Base-by-base conservation (phyloP, 306 rosid genomes). In the Cucumis melo region DNA sequence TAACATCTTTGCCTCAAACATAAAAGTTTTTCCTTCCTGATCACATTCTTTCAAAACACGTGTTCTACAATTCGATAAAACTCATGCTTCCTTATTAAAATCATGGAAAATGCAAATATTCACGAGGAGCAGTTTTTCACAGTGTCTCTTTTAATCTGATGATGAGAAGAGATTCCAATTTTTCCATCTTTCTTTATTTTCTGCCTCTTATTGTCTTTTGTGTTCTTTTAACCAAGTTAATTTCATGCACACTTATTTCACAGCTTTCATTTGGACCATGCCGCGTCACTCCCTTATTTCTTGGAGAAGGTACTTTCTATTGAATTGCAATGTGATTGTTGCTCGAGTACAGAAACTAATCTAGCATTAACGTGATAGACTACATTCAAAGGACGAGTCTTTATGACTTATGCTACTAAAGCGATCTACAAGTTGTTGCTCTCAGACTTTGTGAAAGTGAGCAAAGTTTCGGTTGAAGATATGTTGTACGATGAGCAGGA, bases 341-440 rank as follows among this genome's bases (percentile, higher is more conserved):
- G 11, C 61, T 44, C 75, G 50, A 15, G 20, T 32, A 17, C 48
- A 61, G 24, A 72, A 73, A 74, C 67, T 85, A 65, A 79, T 66
- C 9, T 65, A 44, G 64, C n/a, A 64, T 7, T 57, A 67, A 56
- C 34, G 50, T 77, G 17, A 24, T 78, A 89, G 88, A 93, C 98
- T 9, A 91, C 98, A 7, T 93, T 93, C 92, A 78, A 75, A 75
- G 98, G 98, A 29, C 88, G 97, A 5, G 98, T 93, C 2, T 93
- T 94, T 79, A 94, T 94, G 98, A 94, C 98, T 16, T 94, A 94
- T 64, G 96, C 98, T 0, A 94, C 97, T 32, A 94, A 94, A 75
- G 97, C 96, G 14, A 93, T 93, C 82, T 91, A 91, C 87, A 91
- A 88, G 84, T 78, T 93, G 81, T 89, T 93, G 76, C 77, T 93